A percentile compares a stretch with the other conserved stretches of the same genome.
Evolutionary conservation across 2,329 filamentous ascomycete genomes (phyloP).

Genomic region (Colletotrichum eremochloae): DNA sequence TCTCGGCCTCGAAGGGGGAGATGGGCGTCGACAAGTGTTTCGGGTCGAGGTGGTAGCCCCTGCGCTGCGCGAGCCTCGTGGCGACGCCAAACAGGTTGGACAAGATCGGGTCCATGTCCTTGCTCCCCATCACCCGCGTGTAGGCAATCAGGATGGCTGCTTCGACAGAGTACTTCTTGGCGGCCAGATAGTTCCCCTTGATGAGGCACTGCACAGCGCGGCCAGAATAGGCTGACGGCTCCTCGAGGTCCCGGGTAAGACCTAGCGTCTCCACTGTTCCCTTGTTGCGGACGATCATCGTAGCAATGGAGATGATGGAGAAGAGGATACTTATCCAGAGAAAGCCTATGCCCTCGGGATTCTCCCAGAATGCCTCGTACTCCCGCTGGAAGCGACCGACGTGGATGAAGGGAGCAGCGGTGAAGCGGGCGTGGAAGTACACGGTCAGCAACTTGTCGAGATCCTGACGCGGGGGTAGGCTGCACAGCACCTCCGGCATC

Average conservation of each 20-base stretch:
- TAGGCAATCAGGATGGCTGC: conserved; percentile 62
- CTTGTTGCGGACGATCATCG: conserved; percentile 52
- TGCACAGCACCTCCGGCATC: conserved; percentile 49
- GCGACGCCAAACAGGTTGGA: conserved; percentile 63
- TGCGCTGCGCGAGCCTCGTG: conserved; percentile 63
- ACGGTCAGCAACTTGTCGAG: conserved; percentile 53
- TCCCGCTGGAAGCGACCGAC: conserved; percentile 61
- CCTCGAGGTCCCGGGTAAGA: conserved; percentile 44
- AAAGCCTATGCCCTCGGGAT: conserved; percentile 55
- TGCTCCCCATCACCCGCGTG: conserved; percentile 56
- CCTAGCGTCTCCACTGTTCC: conserved; percentile 45
- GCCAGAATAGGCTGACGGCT: conserved; percentile 50
- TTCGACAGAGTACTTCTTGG: conserved; percentile 61
- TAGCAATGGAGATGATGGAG: conserved; percentile 59
- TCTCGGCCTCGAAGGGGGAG: conserved; percentile 64
- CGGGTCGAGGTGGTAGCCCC: conserved; percentile 66
- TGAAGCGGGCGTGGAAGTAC: conserved; percentile 57
- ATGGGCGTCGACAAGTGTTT: conserved; percentile 55
- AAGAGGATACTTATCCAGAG: conserved; percentile 66
- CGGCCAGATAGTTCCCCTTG: conserved; percentile 62
- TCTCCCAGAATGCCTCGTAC: conserved; percentile 62
- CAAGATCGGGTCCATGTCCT: conserved; percentile 58
- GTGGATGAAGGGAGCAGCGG: conserved; percentile 56
- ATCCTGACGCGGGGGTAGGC: conserved; percentile 53
- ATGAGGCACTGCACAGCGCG: conserved; percentile 62